Conservation (phyloP, 441 rosid species). For the Biscutella laevigata region DNA sequence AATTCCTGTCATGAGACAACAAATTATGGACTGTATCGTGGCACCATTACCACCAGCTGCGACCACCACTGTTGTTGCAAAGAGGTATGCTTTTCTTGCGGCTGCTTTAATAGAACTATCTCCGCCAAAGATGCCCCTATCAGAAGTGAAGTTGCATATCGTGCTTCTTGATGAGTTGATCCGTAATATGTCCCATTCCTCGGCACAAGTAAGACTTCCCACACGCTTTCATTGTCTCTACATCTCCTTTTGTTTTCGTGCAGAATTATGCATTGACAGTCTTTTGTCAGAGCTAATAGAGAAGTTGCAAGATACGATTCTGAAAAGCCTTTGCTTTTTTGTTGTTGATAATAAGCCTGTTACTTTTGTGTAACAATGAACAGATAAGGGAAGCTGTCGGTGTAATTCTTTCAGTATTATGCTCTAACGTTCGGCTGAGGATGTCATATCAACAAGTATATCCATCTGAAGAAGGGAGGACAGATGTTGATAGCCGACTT, state of each 20-base stretch:
- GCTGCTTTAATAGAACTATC: conserved; percentile 88
- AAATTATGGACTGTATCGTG: conserved; percentile 76
- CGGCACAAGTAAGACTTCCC: conserved; percentile 80
- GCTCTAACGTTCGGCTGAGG: conserved; percentile 85
- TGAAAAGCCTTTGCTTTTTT: conserved; percentile 13
- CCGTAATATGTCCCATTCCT: conserved; percentile 88
- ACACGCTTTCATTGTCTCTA: background rate
- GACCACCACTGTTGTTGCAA: conserved; percentile 81
- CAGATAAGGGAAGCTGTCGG: conserved; percentile 98
- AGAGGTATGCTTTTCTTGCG: conserved; percentile 91
- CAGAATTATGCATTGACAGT: conserved; percentile 1
- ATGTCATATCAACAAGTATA: conserved; percentile 36
- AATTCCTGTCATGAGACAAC: conserved; percentile 73
- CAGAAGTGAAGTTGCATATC: conserved; percentile 69
- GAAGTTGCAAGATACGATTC: background rate
- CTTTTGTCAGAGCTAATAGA: background rate
- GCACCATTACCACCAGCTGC: conserved; percentile 74
- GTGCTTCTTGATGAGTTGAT: conserved; percentile 73
- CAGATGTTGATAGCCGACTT: conserved; percentile 32
- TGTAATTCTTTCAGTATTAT: conserved; percentile 72
- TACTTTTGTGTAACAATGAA: conserved; percentile 21
- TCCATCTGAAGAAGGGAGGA: conserved; percentile 40
- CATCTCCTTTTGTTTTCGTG: conserved; percentile 5
- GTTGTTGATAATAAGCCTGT: background rate
- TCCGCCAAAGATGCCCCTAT: conserved; percentile 73